Evolutionary conservation across 805 yeast genomes (phyloP), one percentile per base, ranked within the genome.

Genomic region (Wickerhamomyces subpelliculosus): DNA sequence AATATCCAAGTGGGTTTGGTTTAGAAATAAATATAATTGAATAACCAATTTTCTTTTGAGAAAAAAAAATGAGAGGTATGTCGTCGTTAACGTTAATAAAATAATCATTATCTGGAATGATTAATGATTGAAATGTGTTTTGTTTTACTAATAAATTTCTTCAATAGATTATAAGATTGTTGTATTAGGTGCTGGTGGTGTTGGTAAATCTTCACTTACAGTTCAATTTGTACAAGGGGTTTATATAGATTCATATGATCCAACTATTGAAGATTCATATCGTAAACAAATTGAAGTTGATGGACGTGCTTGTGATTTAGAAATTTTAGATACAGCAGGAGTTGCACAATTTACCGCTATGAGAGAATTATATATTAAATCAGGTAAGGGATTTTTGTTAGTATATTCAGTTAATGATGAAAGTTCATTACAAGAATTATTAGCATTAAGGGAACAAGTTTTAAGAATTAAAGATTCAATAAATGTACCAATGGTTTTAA

Each of bases 181-280:
- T 14, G 93, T 90, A 16, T 67, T 90, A 41, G 98, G 98, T 43
- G 95, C 96, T 12, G 97, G 97, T 51, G 96, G 97, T 62, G 96
- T 87, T 8, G 98, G 98, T 51, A 90, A 90, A 54, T 86, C 97
- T 19, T 88, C 95, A 28, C 67, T 90, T 29, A 88, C 96, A 2
- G 95, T 87, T 6, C 95, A 87, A 56, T 89, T 84, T 55, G 95
- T 87, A 4, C 95, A 86, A 57, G 93, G 93, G 10, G 83, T 84
- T 3, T 89, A 86, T 58, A 77, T 86, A 39, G 97, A 90, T 53
- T 74, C 87, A 27, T 90, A 90, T 62, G 97, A 90, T 55, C 97
- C 98, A 8, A 93, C 98, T 8, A 93, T 90, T 47, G 98, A 90
- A 58, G 97, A 90, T 55, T 86, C 96, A 1, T 93, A 90, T 61